Conservation (phyloP, 257 asterid genomes). For the Datura wrightii region DNA sequence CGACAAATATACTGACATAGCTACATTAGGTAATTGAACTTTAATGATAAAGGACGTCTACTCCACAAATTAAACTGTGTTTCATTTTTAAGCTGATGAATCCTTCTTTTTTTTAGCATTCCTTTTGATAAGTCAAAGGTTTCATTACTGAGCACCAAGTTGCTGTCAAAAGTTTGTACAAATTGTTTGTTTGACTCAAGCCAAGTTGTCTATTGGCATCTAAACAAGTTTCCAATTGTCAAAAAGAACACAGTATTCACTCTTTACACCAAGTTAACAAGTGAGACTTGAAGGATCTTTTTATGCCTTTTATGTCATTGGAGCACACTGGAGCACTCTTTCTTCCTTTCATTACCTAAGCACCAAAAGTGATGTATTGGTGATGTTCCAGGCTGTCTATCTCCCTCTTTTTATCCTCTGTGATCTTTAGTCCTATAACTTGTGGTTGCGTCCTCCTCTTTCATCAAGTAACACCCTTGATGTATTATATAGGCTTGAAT, state of each 20-base stretch:
- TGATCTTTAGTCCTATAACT: not conserved
- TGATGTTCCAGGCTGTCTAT: constrained; percentile 22
- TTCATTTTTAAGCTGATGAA: constrained; percentile 22
- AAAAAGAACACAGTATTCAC: not conserved
- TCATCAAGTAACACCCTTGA: not conserved
- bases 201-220: constrained; percentile 11
- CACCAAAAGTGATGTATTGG: constrained; percentile 26
- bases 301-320: constrained; percentile 29
- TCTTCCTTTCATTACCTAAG: constrained; percentile 12
- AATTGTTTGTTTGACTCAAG: not conserved
- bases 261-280: constrained; percentile 18
- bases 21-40: constrained; percentile 72
- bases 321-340: not conserved
- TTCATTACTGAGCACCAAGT: constrained; percentile 12
- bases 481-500: not conserved
- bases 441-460: not conserved
- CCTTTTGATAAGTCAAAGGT: constrained; percentile 14
- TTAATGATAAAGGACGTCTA: constrained; percentile 8
- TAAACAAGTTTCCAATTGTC: not conserved
- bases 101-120: not conserved
- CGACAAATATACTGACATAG: constrained; percentile 89
- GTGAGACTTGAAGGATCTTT: not conserved
- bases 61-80: constrained; percentile 3
- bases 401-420: constrained; percentile 1
- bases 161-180: not conserved